Conservation (phyloP, 257 asterid species). For the Solanum infundibuliforme region DNA sequence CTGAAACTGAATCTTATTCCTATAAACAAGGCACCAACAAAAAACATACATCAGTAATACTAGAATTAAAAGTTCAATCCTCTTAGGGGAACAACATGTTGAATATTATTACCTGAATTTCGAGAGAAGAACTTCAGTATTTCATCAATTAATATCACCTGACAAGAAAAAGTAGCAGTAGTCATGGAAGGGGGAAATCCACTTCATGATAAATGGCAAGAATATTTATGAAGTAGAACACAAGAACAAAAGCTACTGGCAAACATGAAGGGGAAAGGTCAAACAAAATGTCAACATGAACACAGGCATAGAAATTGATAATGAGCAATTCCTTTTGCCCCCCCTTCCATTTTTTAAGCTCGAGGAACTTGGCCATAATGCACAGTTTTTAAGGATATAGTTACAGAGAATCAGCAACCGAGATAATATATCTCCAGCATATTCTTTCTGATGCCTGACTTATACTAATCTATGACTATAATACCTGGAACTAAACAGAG, state of each 20-base stretch:
- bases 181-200: background rate
- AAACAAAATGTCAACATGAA: background rate
- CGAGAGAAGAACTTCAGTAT: slow-evolving; percentile 89
- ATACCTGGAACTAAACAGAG: background rate
- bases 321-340: background rate
- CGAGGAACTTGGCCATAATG: background rate
- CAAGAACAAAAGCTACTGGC: background rate
- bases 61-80: background rate
- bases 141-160: slow-evolving; percentile 95
- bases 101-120: slow-evolving; percentile 32
- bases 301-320: background rate
- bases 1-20: slow-evolving; percentile 55
- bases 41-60: background rate
- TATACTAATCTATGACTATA: background rate
- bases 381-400: background rate
- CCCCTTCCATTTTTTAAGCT: background rate
- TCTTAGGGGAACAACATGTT: background rate
- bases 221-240: background rate
- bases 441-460: background rate
- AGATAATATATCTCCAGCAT: background rate
- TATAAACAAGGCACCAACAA: slow-evolving; percentile 12
- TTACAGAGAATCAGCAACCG: background rate
- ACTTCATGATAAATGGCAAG: background rate
- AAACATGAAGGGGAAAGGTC: background rate
- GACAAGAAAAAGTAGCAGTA: background rate